A percentile compares a stretch with the other conserved stretches of the same genome.
Conservation (phyloP, 192 early-diverging fungal species). For the Backusella luteola region DNA sequence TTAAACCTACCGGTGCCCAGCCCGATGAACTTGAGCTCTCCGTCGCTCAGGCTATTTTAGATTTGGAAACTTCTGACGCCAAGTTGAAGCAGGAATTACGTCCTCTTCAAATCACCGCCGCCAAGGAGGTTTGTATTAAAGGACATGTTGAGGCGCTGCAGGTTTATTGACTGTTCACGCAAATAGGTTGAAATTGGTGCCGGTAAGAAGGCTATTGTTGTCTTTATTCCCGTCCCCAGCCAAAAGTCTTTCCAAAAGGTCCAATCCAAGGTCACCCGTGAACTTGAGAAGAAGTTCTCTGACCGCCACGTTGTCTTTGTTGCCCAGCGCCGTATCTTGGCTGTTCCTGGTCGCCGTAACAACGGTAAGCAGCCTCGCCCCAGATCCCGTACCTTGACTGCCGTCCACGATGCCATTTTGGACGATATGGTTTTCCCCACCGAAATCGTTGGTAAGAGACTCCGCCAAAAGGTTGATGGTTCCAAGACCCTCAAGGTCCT, state of each 20-base stretch:
- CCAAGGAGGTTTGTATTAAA: conserved; percentile 76
- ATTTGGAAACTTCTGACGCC: conserved; percentile 92
- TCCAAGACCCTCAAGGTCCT: conserved; percentile 90
- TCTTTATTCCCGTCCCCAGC: conserved; percentile 95
- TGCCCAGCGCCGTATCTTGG: conserved; percentile 93
- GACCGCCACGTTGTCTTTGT: conserved; percentile 96
- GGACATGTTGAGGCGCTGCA: neutral
- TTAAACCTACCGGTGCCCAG: conserved; percentile 37
- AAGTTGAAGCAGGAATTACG: conserved; percentile 98
- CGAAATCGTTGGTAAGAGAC: conserved; percentile 98
- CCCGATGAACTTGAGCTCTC: conserved; percentile 84
- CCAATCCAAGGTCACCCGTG: conserved; percentile 91
- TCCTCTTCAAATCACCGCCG: conserved; percentile 91
- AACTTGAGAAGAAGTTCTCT: conserved; percentile 99
- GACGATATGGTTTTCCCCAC: conserved; percentile 99
- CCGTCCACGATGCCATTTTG: conserved; percentile 94
- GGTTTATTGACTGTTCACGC: neutral
- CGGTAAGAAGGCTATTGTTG: conserved; percentile 93
- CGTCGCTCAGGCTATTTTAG: conserved; percentile 94
- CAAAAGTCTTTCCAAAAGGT: conserved; percentile 97
- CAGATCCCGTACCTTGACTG: conserved; percentile 91
- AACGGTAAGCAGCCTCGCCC: conserved; percentile 92
- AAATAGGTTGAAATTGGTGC: conserved; percentile 82
- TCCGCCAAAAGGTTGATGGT: conserved; percentile 94
- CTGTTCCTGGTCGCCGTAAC: conserved; percentile 86